A percentile compares a stretch with the other conserved stretches of the same genome.
Conservation (phyloP, 352 stramenopile genomes). For the Phytophthora quininea region DNA sequence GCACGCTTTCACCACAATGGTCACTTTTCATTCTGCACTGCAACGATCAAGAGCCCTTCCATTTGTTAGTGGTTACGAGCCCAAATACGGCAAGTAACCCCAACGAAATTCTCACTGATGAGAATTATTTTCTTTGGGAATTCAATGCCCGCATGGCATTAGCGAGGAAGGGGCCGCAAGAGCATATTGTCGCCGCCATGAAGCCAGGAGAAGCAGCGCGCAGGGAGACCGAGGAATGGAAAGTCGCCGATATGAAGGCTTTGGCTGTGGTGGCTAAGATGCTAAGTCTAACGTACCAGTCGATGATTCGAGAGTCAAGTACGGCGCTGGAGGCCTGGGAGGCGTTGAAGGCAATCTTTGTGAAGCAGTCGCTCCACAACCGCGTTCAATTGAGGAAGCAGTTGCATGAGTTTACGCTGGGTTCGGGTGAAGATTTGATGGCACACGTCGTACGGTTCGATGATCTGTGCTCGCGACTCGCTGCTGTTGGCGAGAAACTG, state of each 20-base stretch:
- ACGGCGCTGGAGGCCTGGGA: conserved; percentile 6
- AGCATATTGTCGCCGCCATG: conserved; percentile 6
- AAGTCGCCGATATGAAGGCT: conserved; percentile 24
- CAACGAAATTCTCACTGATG: conserved; percentile 19
- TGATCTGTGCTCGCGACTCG: conserved; percentile 17
- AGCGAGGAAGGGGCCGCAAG: conserved; percentile 15
- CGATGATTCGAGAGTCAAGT: conserved; percentile 8
- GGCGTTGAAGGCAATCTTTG: conserved; percentile 24
- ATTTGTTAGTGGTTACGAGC: conserved; percentile 21
- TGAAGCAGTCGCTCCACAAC: conserved; percentile 24
- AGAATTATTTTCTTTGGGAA: conserved; percentile 27
- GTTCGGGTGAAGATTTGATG: conserved; percentile 15
- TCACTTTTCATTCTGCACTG: too few relatives aligned
- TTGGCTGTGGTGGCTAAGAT: conserved; percentile 21
- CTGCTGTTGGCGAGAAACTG: conserved; percentile 16
- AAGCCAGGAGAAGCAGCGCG: conserved; percentile 17
- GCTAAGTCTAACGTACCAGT: conserved; percentile 3
- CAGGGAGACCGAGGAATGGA: conserved; percentile 22
- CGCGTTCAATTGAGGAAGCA: conserved; percentile 28
- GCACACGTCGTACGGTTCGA: conserved; percentile 23
- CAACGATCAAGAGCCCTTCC: too few relatives aligned
- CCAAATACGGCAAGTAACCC: conserved; percentile 3
- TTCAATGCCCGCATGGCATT: conserved; percentile 21
- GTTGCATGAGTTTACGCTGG: conserved; percentile 19
- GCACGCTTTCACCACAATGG: too few relatives aligned